Conservation (phyloP, 306 rosid species). For the Gillenia trifoliata region DNA sequence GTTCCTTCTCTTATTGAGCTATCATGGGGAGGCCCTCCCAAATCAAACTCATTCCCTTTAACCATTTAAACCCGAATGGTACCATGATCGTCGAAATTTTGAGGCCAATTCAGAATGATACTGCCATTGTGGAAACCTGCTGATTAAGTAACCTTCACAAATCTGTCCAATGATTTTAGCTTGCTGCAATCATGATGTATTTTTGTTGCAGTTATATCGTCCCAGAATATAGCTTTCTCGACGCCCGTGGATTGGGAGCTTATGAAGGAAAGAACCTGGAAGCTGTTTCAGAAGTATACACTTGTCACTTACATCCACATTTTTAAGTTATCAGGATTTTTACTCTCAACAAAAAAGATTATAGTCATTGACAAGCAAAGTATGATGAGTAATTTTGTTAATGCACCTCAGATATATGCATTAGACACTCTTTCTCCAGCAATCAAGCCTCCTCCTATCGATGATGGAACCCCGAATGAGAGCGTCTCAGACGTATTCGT, state of each 20-base stretch:
- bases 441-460: conserved; percentile 71
- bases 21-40: neutral
- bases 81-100: neutral
- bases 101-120: neutral
- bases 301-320: neutral
- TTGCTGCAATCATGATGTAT: conserved; percentile 3
- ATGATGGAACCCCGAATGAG: conserved; percentile 92
- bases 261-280: conserved; percentile 83
- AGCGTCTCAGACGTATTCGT: conserved; percentile 85
- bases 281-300: conserved; percentile 61
- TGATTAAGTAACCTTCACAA: neutral
- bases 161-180: neutral
- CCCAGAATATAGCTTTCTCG: conserved; percentile 92
- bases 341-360: too few relatives aligned
- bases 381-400: neutral
- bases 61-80: neutral
- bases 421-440: conserved; percentile 63
- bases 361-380: too few relatives aligned
- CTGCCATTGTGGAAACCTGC: neutral
- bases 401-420: conserved; percentile 55
- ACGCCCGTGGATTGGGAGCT: conserved; percentile 88
- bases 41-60: neutral
- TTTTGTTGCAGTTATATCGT: conserved; percentile 69
- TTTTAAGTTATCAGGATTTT: neutral
- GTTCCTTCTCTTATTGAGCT: neutral